These are phyloP conservation scores for Alloascoidea africana DNA, from an alignment of 805 yeast genomes.

Conservation along the genomic window DNA sequence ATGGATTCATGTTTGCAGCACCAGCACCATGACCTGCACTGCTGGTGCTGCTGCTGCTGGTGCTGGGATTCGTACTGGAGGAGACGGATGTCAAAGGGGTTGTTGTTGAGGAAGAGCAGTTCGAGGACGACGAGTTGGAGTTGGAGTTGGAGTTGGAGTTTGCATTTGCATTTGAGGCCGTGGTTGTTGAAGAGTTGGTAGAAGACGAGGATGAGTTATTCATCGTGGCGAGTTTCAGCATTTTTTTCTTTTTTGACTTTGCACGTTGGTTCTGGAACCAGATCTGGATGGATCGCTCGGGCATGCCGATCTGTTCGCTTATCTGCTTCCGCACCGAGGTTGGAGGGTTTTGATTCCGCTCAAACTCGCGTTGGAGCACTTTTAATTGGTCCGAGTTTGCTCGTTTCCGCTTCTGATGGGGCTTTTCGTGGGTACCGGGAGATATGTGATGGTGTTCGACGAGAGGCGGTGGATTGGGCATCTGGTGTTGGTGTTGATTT, in stretches of 20 bases:
- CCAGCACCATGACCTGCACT: slow-evolving; percentile 1
- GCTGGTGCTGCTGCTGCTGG: background rate
- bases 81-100: no score
- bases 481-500: no score
- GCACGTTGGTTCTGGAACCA: slow-evolving; percentile 84
- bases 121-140: background rate
- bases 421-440: slow-evolving; percentile 16
- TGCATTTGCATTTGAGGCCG: no score
- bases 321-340: slow-evolving; percentile 50
- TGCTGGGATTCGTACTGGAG: no score
- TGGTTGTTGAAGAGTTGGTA: no score
- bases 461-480: no score
- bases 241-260: slow-evolving; percentile 21
- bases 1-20: no score
- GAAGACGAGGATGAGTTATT: no score
- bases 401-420: slow-evolving; percentile 38
- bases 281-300: slow-evolving; percentile 78
- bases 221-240: background rate
- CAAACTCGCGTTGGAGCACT: slow-evolving; percentile 52
- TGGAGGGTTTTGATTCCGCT: slow-evolving; percentile 57
- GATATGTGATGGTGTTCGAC: background rate
- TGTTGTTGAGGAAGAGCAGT: no score
- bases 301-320: slow-evolving; percentile 61
- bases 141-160: background rate
- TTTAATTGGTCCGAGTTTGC: slow-evolving; percentile 74